A percentile compares a stretch with the other conserved stretches of the same genome.
Conservation (phyloP, 768 basidiomycete species). For the Auriculariales sp. region DNA sequence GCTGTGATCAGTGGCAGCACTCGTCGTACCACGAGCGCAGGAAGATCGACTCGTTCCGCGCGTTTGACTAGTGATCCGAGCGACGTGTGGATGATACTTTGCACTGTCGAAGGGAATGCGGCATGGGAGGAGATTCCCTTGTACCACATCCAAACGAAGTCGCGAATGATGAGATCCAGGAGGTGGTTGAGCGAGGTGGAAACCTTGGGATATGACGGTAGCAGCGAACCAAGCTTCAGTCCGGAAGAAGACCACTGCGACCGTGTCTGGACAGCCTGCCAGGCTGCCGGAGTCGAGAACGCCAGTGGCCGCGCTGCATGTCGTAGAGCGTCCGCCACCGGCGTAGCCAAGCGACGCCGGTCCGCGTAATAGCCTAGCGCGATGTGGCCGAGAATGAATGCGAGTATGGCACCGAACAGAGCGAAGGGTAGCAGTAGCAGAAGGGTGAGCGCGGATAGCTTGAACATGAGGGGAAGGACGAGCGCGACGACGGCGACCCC, state of each 20-base stretch:
- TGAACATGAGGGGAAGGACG: slow-evolving; percentile 36
- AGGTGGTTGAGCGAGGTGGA: slow-evolving; percentile 68
- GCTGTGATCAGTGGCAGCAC: slow-evolving; percentile 80
- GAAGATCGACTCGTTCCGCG: slow-evolving; percentile 46
- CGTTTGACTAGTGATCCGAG: slow-evolving; percentile 44
- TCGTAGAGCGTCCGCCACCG: slow-evolving; percentile 6
- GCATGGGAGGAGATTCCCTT: slow-evolving; percentile 70
- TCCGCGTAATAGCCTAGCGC: slow-evolving; percentile 43
- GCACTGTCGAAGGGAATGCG: slow-evolving; percentile 78
- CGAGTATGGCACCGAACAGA: slow-evolving; percentile 29
- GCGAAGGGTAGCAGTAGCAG: slow-evolving; percentile 50
- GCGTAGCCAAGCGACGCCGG: slow-evolving; percentile 1
- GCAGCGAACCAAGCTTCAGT: slow-evolving; percentile 50
- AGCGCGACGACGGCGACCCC: slow-evolving; percentile 43
- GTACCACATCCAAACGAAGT: slow-evolving; percentile 90
- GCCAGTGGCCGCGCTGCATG: slow-evolving; percentile 57
- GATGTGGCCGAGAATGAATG: slow-evolving; percentile 39
- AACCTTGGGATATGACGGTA: slow-evolving; percentile 46
- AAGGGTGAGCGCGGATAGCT: slow-evolving; percentile 49
- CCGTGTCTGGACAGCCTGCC: slow-evolving; percentile 79
- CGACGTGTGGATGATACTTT: slow-evolving; percentile 53
- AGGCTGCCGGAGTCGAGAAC: slow-evolving; percentile 88
- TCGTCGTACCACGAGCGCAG: slow-evolving; percentile 64
- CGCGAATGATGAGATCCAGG: slow-evolving; percentile 64
- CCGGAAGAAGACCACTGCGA: slow-evolving; percentile 80